Percentiles rank a stretch among this genome's conserved stretches.
These are phyloP conservation scores for Litsea cubeba DNA, from an alignment of 164 flowering plant species.

Conservation along the genomic window DNA sequence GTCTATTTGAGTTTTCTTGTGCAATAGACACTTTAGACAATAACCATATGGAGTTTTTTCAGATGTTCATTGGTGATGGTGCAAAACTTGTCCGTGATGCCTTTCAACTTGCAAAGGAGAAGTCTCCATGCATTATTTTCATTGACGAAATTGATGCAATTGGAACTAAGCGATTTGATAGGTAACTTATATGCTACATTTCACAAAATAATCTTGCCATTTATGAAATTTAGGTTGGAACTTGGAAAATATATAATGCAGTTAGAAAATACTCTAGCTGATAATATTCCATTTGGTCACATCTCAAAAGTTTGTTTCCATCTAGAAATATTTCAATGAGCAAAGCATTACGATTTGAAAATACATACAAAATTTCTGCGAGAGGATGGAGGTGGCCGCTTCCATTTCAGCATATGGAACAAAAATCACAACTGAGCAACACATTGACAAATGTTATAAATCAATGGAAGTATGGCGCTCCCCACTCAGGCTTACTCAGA, in stretches of 20 bases:
- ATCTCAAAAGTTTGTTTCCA: neutral
- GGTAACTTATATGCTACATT: conserved; percentile 33
- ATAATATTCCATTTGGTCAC: neutral
- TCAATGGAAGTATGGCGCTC: neutral
- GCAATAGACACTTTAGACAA: neutral
- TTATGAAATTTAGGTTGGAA: neutral
- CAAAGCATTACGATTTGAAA: neutral
- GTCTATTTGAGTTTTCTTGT: neutral
- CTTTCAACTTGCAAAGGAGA: conserved; percentile 83
- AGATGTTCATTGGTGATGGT: conserved; percentile 99
- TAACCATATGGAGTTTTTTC: conserved; percentile 9
- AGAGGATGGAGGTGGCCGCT: neutral
- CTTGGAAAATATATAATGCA: neutral
- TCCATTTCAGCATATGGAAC: too few relatives aligned
- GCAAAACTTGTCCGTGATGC: conserved; percentile 98
- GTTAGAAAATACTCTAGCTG: neutral
- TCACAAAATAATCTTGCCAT: neutral
- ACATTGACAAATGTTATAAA: neutral
- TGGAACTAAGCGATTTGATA: conserved; percentile 96
- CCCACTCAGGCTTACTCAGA: too few relatives aligned
- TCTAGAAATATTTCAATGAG: neutral
- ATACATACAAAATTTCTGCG: neutral
- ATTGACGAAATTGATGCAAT: conserved; percentile 95
- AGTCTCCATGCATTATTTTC: conserved; percentile 81
- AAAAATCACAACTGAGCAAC: neutral